Evolutionary conservation across 768 basidiomycete genomes (phyloP).

Genomic region (Pilatotrama ljubarskyi): DNA sequence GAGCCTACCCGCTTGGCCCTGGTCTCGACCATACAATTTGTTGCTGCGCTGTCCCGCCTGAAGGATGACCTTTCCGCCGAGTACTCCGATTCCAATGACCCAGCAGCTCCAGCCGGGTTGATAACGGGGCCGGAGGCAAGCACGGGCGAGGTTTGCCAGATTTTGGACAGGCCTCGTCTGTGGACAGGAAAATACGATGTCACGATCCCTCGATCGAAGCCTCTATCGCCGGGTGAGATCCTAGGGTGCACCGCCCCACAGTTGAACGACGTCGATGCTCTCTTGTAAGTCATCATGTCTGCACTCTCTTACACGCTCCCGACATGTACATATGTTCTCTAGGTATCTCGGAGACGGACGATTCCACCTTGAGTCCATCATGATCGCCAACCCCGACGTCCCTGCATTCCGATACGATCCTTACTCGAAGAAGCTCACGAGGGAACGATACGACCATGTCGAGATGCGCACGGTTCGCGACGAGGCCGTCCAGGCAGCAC

Average conservation of each 20-base stretch:
- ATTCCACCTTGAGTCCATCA: slow-evolving; percentile 97
- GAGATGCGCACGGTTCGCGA: slow-evolving; percentile 82
- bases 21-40: slow-evolving; percentile 98
- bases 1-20: slow-evolving; percentile 75
- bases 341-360: slow-evolving; percentile 98
- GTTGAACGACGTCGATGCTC: slow-evolving; percentile 77
- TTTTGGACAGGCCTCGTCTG: slow-evolving; percentile 26
- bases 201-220: slow-evolving; percentile 82
- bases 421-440: slow-evolving; percentile 94
- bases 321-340: slow-evolving; percentile 9
- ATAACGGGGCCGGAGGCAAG: slow-evolving; percentile 14
- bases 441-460: slow-evolving; percentile 85
- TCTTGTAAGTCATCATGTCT: slow-evolving; percentile 67
- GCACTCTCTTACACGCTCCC: neutral
- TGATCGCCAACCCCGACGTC: slow-evolving; percentile 97
- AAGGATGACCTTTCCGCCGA: slow-evolving; percentile 71
- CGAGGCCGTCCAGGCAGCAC: slow-evolving; percentile 74
- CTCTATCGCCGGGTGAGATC: slow-evolving; percentile 95
- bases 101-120: slow-evolving; percentile 14
- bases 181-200: slow-evolving; percentile 72
- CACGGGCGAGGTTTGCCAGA: slow-evolving; percentile 13
- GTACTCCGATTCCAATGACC: slow-evolving; percentile 24
- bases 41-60: slow-evolving; percentile 84
- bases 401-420: slow-evolving; percentile 99
- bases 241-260: slow-evolving; percentile 94